phyloP scores from a whole-genome alignment of 108 stramenopile genomes.

The Asterionellopsis glacialis region DNA sequence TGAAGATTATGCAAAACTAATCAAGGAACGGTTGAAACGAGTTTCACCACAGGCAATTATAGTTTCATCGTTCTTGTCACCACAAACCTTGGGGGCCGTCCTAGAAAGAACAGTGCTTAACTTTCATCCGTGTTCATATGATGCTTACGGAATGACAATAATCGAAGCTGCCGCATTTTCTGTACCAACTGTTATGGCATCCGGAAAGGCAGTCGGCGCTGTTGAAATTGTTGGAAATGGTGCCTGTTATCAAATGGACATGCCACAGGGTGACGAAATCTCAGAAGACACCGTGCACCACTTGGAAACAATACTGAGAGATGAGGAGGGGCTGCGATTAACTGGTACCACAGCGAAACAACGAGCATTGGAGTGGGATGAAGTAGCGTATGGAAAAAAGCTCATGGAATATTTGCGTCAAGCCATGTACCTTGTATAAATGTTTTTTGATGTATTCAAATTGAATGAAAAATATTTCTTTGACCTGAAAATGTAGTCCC shows the following conservation, averaged over 20 bases:
- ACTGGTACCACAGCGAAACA: slow-evolving; percentile 18
- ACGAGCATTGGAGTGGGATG: slow-evolving; percentile 33
- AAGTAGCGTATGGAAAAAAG: slow-evolving; percentile 22
- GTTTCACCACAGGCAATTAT: slow-evolving; percentile 8
- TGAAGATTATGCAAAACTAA: slow-evolving; percentile 25
- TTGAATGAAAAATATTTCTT: too few species aligned
- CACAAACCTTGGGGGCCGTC: slow-evolving; percentile 32
- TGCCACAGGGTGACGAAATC: slow-evolving; percentile 11
- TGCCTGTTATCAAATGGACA: slow-evolving; percentile 18
- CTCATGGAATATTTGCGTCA: background rate
- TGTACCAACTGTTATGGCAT: slow-evolving; percentile 32
- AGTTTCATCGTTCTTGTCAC: slow-evolving; percentile 30
- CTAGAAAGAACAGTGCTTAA: slow-evolving; percentile 33
- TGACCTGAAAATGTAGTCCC: too few species aligned
- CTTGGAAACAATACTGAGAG: background rate
- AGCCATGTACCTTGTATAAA: too few species aligned
- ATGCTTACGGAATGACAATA: slow-evolving; percentile 62
- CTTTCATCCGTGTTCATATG: slow-evolving; percentile 53
- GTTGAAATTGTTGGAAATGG: slow-evolving; percentile 18
- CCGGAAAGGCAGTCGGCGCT: slow-evolving; percentile 29
- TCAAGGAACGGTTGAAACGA: slow-evolving; percentile 13
- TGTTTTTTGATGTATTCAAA: too few species aligned
- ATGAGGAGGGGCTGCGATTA: background rate
- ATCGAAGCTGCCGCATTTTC: slow-evolving; percentile 53
- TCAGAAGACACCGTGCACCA: background rate